phyloP scores from a whole-genome alignment of 176 grass and related monocot species.

The Triticum monococcum region DNA sequence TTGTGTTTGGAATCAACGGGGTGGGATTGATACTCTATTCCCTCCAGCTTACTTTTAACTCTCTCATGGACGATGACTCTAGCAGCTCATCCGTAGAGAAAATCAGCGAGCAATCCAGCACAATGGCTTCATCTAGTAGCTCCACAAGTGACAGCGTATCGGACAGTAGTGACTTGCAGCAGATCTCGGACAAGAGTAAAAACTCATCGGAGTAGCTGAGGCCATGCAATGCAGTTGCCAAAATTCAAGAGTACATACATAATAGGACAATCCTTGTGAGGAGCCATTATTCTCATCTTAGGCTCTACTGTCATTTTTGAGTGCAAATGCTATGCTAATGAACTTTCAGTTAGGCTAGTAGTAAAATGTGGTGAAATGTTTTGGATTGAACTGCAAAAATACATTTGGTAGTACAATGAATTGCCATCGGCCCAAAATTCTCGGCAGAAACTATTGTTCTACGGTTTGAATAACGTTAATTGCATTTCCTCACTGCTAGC shows the following conservation, averaged over 20 bases:
- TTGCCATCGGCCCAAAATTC: not conserved
- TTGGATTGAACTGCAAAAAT: not conserved
- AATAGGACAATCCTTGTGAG: not conserved
- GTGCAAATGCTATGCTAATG: not conserved
- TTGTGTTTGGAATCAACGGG: conserved; percentile 86
- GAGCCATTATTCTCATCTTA: not conserved
- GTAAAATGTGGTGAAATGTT: not conserved
- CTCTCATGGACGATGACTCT: conserved; percentile 45
- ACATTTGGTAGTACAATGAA: not conserved
- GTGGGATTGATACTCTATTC: conserved; percentile 72
- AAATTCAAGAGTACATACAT: conserved; percentile 5
- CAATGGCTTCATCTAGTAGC: conserved; percentile 36
- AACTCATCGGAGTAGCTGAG: conserved; percentile 47
- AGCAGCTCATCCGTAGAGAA: conserved; percentile 36
- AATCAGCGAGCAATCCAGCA: conserved; percentile 45
- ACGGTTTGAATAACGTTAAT: not conserved
- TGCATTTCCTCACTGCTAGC: not conserved
- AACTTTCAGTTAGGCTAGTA: not conserved
- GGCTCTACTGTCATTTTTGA: not conserved
- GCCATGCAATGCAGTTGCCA: not conserved
- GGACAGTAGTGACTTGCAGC: conserved; percentile 42
- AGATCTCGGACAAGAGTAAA: conserved; percentile 61
- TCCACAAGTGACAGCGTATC: conserved; percentile 40
- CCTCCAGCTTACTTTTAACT: conserved; percentile 71
- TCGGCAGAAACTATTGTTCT: not conserved